Evolutionary conservation across 148 eudicot genomes (phyloP).

Genomic region (Rhododendron kiyosumense): DNA sequence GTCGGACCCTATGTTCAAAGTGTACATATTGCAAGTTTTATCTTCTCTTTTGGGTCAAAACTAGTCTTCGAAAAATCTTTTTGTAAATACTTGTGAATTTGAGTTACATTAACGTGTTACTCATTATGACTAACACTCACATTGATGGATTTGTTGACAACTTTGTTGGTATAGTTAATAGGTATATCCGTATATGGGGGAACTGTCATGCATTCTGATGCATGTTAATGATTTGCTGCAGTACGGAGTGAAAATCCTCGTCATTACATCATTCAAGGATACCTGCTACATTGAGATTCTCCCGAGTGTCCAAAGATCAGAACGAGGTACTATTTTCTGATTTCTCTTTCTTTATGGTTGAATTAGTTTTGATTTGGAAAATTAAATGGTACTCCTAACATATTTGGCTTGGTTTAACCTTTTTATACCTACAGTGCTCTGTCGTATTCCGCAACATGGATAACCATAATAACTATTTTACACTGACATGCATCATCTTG

Average conservation of each 20-base stretch:
- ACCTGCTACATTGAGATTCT: constrained; percentile 93
- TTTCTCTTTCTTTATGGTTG: constrained; percentile 2
- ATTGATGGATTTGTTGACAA: background rate
- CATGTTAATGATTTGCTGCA: constrained; percentile 34
- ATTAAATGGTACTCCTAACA: background rate
- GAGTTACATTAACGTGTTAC: background rate
- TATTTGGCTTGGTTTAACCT: constrained; percentile 1
- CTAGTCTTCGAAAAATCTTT: background rate
- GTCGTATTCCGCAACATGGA: background rate
- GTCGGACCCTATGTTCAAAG: background rate
- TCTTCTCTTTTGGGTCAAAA: background rate
- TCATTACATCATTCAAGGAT: constrained; percentile 87
- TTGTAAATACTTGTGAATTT: background rate
- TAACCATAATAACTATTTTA: background rate
- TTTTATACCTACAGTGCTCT: background rate
- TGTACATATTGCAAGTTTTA: background rate
- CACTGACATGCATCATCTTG: background rate
- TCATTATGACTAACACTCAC: background rate
- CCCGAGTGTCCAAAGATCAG: constrained; percentile 77
- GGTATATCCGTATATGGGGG: background rate
- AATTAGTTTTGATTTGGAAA: background rate
- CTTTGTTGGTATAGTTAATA: constrained; percentile 2
- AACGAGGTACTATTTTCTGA: constrained; percentile 46
- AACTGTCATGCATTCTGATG: background rate
- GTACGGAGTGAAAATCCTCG: constrained; percentile 88